A percentile compares a stretch with the other conserved stretches of the same genome.
These are phyloP conservation scores for Entomortierella beljakovae DNA, from an alignment of 192 early-diverging fungal species.

Conservation along the genomic window DNA sequence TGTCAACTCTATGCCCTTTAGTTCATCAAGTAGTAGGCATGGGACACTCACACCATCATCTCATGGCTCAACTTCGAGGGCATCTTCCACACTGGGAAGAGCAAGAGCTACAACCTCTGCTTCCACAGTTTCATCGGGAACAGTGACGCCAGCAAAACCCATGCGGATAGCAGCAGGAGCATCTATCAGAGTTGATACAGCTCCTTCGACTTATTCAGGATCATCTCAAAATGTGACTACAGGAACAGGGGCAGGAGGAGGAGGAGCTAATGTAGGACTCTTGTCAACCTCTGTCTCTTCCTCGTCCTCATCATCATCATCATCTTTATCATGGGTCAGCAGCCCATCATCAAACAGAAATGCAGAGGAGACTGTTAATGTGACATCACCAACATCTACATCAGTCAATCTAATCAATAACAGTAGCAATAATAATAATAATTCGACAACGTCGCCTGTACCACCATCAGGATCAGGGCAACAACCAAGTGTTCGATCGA, in stretches of 20 bases:
- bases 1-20: constrained; percentile 20
- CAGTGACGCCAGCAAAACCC: constrained; percentile 9
- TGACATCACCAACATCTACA: constrained; percentile 3
- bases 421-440: constrained; percentile 3
- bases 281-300: constrained; percentile 47
- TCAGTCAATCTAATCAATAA: neutral
- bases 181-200: constrained; percentile 29
- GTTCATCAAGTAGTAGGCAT: neutral
- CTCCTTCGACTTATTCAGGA: neutral
- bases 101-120: neutral
- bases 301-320: constrained; percentile 36
- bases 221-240: constrained; percentile 5
- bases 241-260: neutral
- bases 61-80: constrained; percentile 7
- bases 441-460: neutral
- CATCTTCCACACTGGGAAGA: constrained; percentile 1
- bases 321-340: constrained; percentile 41
- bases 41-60: neutral
- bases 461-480: constrained; percentile 2
- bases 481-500: constrained; percentile 9
- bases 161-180: constrained; percentile 50
- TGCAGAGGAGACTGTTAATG: neutral
- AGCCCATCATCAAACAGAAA: constrained; percentile 12
- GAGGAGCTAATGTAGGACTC: constrained; percentile 4
- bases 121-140: neutral